Base-by-base conservation (phyloP, 1,139 yeast genomes). In the Casaregolazyma lundiana region DNA sequence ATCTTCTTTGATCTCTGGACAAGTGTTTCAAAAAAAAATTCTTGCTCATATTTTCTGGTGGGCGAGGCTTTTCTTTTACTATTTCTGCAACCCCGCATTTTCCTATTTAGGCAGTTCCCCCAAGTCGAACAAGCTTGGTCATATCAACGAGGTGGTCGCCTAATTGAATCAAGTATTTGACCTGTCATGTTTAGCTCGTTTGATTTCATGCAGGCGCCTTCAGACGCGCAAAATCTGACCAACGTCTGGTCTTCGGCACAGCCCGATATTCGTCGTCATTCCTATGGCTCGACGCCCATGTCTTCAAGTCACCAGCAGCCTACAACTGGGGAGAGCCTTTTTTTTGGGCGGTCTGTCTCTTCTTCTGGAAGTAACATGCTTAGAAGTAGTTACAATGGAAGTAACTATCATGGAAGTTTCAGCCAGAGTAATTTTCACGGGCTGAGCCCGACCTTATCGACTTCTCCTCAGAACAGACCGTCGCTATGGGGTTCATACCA, bases 231-330 rank as follows among this genome's bases (percentile, higher is more conserved):
- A n/a, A 26, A 26, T 26, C 13, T 26, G 32, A 13, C 32, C 32
- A 26, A 26, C 13, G 32, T 26, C 15, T 26, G 32, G 32, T 26
- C 32, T 26, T 26, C 32, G 11, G 32, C 32, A 26, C 32, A 13
- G 11, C 32, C 32, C 15, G 20, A 41, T 6, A 18, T 19, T n/a
- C 35, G 45, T 6, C 15, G 45, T 13, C 45, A 42, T 18, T 32
- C 39, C 36, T 42, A 42, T 29, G 45, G 40, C 7, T 40, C 39
- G 8, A 39, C 45, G 30, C 17, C 39, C 22, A 36, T 13, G 17
- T 19, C 20, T 36, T 8, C 21, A 6, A 41, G 26, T 7, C 20
- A 16, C 3, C 43, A 40, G 36, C 36, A 24, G n/a, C 36, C 40
- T 4, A 22, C 36, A 18, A 32, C 36, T 8, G 24, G 21, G 9